Percentiles rank a stretch among this genome's conserved stretches.
phyloP scores from a whole-genome alignment of 208 protist genomes.

The Leishmania martiniquensis region DNA sequence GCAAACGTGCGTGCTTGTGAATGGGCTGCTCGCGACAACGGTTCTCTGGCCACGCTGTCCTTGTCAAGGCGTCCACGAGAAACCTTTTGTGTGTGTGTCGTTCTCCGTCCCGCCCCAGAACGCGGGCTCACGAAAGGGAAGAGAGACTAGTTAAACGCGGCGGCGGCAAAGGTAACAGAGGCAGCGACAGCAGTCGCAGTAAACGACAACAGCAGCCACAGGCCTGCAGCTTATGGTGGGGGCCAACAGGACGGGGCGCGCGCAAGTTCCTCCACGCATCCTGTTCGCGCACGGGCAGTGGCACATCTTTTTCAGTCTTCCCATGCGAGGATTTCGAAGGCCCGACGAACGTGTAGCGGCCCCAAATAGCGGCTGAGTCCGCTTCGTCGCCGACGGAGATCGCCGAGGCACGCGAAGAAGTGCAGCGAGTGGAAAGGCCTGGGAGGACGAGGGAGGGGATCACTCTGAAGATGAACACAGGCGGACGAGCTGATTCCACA shows the following conservation, averaged over 20 bases:
- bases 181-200: no score
- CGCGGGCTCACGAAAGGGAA: background rate
- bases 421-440: background rate
- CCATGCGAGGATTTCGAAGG: constrained; percentile 22
- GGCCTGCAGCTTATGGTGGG: background rate
- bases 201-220: background rate
- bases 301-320: background rate
- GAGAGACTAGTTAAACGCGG: background rate
- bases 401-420: background rate
- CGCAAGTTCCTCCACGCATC: background rate
- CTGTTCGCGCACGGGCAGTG: background rate
- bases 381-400: constrained; percentile 35
- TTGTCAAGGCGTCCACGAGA: background rate
- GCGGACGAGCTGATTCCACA: no score
- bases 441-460: background rate
- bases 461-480: background rate
- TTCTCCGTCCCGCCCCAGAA: background rate
- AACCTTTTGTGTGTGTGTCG: background rate
- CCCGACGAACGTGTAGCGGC: constrained; percentile 34
- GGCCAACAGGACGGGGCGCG: background rate
- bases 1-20: background rate
- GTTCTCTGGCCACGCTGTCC: background rate
- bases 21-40: background rate
- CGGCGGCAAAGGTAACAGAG: no score
- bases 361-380: constrained; percentile 26